Percentiles rank a stretch among this genome's conserved stretches.
Evolutionary conservation across 805 yeast species (phyloP).

Genomic region (Yarrowia sp.): DNA sequence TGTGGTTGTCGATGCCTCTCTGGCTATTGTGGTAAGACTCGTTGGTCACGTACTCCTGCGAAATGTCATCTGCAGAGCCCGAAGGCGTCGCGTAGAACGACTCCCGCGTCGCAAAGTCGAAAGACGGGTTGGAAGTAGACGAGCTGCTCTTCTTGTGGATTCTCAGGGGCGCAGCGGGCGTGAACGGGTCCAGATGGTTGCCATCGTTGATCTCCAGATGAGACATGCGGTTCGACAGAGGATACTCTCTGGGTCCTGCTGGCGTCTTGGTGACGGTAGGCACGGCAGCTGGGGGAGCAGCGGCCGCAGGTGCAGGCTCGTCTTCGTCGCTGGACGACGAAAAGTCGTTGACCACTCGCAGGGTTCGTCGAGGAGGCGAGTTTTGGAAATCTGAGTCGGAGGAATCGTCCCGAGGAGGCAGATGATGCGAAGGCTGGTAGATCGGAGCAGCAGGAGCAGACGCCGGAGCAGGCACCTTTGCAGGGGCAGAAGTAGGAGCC

Average conservation of each 20-base stretch:
- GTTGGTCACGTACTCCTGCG: conserved; percentile 13
- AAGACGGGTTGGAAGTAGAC: background rate
- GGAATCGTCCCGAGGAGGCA: background rate
- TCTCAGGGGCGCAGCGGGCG: conserved; percentile 8
- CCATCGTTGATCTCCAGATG: background rate
- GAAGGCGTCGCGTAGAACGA: conserved; percentile 19
- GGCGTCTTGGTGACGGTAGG: conserved; percentile 11
- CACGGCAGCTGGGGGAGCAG: background rate
- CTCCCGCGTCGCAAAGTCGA: conserved; percentile 2
- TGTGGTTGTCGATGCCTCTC: background rate
- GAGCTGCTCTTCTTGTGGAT: conserved; percentile 12
- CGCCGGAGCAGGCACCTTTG: background rate
- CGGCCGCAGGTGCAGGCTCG: background rate
- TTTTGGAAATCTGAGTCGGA: background rate
- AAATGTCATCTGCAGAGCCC: conserved; percentile 7
- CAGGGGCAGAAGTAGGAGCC: background rate
- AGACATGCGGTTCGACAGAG: conserved; percentile 11
- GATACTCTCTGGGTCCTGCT: conserved; percentile 12
- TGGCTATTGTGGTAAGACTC: conserved; percentile 1
- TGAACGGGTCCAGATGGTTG: conserved; percentile 11
- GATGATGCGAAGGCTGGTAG: conserved; percentile 15
- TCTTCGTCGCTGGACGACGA: conserved; percentile 21
- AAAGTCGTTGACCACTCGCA: conserved; percentile 21
- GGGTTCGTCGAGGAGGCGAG: conserved; percentile 9
- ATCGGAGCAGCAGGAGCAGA: background rate